phyloP scores from a whole-genome alignment of 352 stramenopile species.

The Pythium myriotylum region DNA sequence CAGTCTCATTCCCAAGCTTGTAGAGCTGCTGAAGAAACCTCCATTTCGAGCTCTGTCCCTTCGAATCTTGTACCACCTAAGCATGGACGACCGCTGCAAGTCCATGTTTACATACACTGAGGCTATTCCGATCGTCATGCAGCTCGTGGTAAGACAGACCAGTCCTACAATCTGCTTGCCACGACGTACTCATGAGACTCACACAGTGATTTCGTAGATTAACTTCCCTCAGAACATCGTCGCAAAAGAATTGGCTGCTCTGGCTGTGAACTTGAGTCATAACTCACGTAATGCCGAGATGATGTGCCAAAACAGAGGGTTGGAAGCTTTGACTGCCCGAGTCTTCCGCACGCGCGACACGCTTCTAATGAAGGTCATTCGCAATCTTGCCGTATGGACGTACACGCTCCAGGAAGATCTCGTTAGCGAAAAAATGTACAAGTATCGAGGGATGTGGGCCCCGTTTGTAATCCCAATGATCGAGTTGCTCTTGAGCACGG shows the following conservation, averaged over 20 bases:
- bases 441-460: slow-evolving; percentile 92
- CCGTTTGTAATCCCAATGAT: slow-evolving; percentile 89
- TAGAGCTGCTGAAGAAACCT: slow-evolving; percentile 93
- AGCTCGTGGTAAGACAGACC: slow-evolving; percentile 69
- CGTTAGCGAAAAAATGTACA: slow-evolving; percentile 87
- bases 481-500: slow-evolving; percentile 76
- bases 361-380: slow-evolving; percentile 94
- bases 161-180: too few relatives aligned
- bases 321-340: slow-evolving; percentile 89
- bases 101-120: slow-evolving; percentile 95
- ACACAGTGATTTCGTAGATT: slow-evolving; percentile 48
- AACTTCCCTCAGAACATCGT: slow-evolving; percentile 94
- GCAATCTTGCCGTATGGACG: slow-evolving; percentile 92
- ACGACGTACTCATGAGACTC: too few relatives aligned
- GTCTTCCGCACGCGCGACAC: slow-evolving; percentile 88
- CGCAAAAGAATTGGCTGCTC: slow-evolving; percentile 91
- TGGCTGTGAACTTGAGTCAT: slow-evolving; percentile 95
- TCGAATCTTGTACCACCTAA: slow-evolving; percentile 95
- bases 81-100: slow-evolving; percentile 94
- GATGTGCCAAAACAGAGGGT: slow-evolving; percentile 87
- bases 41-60: slow-evolving; percentile 87
- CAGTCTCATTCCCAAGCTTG: slow-evolving; percentile 91
- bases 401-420: slow-evolving; percentile 90
- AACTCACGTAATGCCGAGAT: slow-evolving; percentile 90
- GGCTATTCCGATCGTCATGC: slow-evolving; percentile 93